Evolutionary conservation across 495 filamentous ascomycete genomes (phyloP), one percentile per base, ranked within the genome.

Genomic region (Penicillium paradoxum): DNA sequence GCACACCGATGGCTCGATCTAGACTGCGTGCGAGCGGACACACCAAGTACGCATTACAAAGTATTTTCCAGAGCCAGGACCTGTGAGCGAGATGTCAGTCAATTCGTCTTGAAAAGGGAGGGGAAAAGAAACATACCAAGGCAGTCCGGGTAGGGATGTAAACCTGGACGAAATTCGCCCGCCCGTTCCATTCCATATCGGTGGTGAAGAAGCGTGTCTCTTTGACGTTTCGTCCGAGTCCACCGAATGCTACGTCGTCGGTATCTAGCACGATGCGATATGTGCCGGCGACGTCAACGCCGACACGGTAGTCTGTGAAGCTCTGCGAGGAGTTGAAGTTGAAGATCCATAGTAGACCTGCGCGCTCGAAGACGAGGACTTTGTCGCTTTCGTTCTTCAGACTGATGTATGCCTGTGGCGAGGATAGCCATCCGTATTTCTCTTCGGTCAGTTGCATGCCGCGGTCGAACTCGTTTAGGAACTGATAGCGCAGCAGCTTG

Each of bases 331-430:
- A 85, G 65, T 97, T 84, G 78, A 96, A 96, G 71, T 98, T 98
- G 79, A 98, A 97, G 58, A 96, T 81, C 80, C 89, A 98, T 29
- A 98, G 74, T 37, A 96, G 68, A 0, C 91, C 91, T 3, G 83
- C 93, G 21, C 93, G 83, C 74, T 98, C 93, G 68, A 97, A 98
- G 45, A 95, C 91, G 55, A 98, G 80, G 17, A 97, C 88, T 74
- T 97, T 98, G 72, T 98, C 93, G 34, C 63, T 74, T 66, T 98
- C 91, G 70, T 98, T 84, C 82, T 97, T 97, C 60, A 98, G 77
- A 59, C 84, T 89, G 50, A 98, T 84, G 66, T 91, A 93, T 5
- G 92, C 93, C 75, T 97, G 91, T 4, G 83, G 67, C 2, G 88
- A 72, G 62, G 92, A 87, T 40, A 98, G 77, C 93, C 93, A 98